Evolutionary conservation across 805 yeast genomes (phyloP), one percentile per base, ranked within the genome.

Genomic region (Jamesozyma jinghongensis): DNA sequence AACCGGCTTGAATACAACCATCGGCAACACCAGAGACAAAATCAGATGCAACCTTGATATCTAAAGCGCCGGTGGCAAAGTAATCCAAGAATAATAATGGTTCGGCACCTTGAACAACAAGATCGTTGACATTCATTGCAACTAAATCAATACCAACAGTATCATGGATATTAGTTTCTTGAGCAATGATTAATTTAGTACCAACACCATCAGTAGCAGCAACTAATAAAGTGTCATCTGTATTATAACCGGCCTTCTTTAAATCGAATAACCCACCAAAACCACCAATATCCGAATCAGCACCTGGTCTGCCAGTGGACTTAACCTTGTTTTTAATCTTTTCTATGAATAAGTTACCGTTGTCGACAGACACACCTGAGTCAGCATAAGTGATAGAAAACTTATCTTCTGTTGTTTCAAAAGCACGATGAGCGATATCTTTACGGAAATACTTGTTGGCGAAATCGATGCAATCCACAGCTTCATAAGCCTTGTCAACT

Each of bases 161-260:
- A 61, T 86, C 79, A 60, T 94, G 97, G 43, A 83, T 84, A 53
- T 81, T 70, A 67, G 88, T 72, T 49, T 77, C 77, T 68, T 92
- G 97, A 1, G 97, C 98, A 59, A 94, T 79, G 71, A 87, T 79
- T 51, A 92, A 76, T 67, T 92, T 92, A 45, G 98, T 90, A 51
- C 99, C 99, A 43, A 92, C 97, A 66, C 99, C 99, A 66, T 92
- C 99, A 36, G 99, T 92, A 44, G 98, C 97, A 44, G 92, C 96
- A 32, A 92, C 97, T 44, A 92, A 69, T 42, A 92, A 65, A n/a
- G 86, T 79, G 42, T 82, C 79, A 49, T 74, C 77, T 17, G 86
- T 75, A 36, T 65, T 61, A 66, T 80, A 92, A 5, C 97, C 97
- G 34, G 95, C 94, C 38, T 79, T 78, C 51, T 78, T 75, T 56